phyloP scores from a whole-genome alignment of 2,329 filamentous ascomycete species.

The Allantophomopsis cytisporea region DNA sequence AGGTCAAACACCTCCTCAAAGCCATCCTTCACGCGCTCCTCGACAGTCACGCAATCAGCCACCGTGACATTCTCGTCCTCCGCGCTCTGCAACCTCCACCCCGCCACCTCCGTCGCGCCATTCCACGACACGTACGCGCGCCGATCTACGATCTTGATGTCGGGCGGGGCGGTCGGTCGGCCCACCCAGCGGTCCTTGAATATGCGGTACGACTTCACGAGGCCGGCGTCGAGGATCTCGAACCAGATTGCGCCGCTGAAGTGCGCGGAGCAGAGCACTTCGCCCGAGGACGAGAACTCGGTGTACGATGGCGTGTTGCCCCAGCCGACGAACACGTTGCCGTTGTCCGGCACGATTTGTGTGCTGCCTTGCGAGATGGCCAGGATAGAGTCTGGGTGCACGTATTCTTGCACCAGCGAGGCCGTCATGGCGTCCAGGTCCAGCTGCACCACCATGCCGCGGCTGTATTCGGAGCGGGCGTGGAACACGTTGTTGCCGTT shows the following conservation, averaged over 20 bases:
- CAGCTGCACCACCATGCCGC: constrained; percentile 1
- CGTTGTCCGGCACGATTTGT: constrained; percentile 8
- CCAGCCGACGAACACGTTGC: constrained; percentile 6
- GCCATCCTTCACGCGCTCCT: constrained; percentile 21
- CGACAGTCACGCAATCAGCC: constrained; percentile 19
- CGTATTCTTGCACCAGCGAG: constrained; percentile 1
- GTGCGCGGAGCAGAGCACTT: constrained; percentile 20
- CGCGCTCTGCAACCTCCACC: constrained; percentile 30
- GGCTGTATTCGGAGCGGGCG: background rate
- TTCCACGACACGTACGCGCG: constrained; percentile 31
- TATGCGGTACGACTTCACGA: constrained; percentile 21
- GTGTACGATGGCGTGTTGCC: constrained; percentile 3
- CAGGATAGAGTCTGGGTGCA: constrained; percentile 4
- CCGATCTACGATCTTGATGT: constrained; percentile 12
- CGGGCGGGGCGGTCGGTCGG: constrained; percentile 17
- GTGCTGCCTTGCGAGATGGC: constrained; percentile 4
- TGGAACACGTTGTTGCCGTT: constrained; percentile 22
- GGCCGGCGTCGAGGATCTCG: constrained; percentile 9
- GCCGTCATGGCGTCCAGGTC: constrained; percentile 4
- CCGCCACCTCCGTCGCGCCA: constrained; percentile 28
- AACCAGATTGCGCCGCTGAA: constrained; percentile 16
- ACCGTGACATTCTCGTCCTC: constrained; percentile 11
- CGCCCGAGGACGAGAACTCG: constrained; percentile 11
- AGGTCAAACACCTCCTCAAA: constrained; percentile 24
- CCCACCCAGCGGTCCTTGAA: constrained; percentile 22